Evolutionary conservation across 768 basidiomycete genomes (phyloP).

Genomic region (Suillus occidentalis): DNA sequence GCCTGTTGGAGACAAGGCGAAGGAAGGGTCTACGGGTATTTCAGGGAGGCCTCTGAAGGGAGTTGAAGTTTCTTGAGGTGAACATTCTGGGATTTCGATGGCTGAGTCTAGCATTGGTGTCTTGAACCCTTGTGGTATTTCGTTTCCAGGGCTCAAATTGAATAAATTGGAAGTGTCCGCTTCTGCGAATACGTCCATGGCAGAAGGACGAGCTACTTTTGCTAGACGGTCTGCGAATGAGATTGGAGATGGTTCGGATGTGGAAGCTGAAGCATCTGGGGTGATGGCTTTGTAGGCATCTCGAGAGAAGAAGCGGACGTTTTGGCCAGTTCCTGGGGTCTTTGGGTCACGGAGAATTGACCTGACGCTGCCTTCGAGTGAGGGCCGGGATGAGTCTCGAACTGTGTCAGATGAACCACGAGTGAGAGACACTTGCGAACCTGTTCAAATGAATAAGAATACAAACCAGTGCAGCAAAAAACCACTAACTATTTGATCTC

Average conservation of each 20-base stretch:
- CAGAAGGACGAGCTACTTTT: slow-evolving; percentile 37
- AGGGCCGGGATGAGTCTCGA: slow-evolving; percentile 29
- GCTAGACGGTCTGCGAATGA: slow-evolving; percentile 27
- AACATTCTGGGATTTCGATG: slow-evolving; percentile 34
- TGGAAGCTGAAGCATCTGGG: slow-evolving; percentile 57
- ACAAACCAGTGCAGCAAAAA: neutral
- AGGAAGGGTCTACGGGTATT: slow-evolving; percentile 43
- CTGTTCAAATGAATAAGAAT: slow-evolving; percentile 16
- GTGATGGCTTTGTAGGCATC: slow-evolving; percentile 66
- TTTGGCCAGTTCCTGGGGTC: slow-evolving; percentile 76
- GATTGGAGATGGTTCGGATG: slow-evolving; percentile 30
- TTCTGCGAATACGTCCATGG: slow-evolving; percentile 51
- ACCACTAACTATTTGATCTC: slow-evolving; percentile 38
- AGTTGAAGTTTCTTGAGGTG: slow-evolving; percentile 13
- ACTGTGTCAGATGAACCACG: slow-evolving; percentile 24
- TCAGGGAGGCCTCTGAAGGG: slow-evolving; percentile 5
- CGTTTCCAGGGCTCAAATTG: slow-evolving; percentile 56
- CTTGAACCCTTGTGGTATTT: slow-evolving; percentile 37
- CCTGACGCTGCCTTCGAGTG: slow-evolving; percentile 56
- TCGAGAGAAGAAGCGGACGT: slow-evolving; percentile 74
- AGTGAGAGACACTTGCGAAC: slow-evolving; percentile 26
- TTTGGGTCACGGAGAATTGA: slow-evolving; percentile 72
- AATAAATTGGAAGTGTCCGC: slow-evolving; percentile 53
- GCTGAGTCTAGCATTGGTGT: slow-evolving; percentile 35
- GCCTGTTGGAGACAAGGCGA: slow-evolving; percentile 50